Conservation (phyloP, 306 rosid species). For the Biancaea sappan region DNA sequence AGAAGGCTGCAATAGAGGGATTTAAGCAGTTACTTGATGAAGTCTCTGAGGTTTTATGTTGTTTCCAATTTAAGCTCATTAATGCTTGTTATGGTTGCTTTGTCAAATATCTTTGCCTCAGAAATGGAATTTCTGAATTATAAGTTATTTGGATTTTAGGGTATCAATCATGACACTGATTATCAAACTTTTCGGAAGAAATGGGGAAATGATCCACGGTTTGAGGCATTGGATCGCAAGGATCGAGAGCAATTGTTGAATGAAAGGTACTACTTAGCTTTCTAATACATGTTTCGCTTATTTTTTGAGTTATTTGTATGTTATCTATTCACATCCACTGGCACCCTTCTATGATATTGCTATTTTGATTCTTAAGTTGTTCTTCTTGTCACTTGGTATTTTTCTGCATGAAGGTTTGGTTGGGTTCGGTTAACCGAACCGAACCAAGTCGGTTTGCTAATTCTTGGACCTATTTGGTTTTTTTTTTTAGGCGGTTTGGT, state of each 20-base stretch:
- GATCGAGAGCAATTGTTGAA: conserved; percentile 85
- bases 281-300: conserved; percentile 1
- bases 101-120: conserved; percentile 23
- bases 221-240: conserved; percentile 92
- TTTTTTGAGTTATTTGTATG: conserved; percentile 21
- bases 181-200: conserved; percentile 78
- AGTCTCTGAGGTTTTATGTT: conserved; percentile 66
- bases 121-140: conserved; percentile 30
- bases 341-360: not conserved
- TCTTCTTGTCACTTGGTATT: not conserved
- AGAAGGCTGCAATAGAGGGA: conserved; percentile 88
- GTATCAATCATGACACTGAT: conserved; percentile 67
- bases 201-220: conserved; percentile 89
- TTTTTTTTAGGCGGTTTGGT: no score
- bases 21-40: conserved; percentile 80
- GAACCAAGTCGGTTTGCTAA: no score
- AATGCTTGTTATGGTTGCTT: conserved; percentile 21
- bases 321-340: conserved; percentile 13
- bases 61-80: conserved; percentile 31
- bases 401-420: no score
- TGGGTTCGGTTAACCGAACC: no score
- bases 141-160: conserved; percentile 51
- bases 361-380: conserved; percentile 10
- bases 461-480: no score
- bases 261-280: conserved; percentile 69